Base-by-base conservation (phyloP, 352 stramenopile species). In the Phytopythium delawarense region DNA sequence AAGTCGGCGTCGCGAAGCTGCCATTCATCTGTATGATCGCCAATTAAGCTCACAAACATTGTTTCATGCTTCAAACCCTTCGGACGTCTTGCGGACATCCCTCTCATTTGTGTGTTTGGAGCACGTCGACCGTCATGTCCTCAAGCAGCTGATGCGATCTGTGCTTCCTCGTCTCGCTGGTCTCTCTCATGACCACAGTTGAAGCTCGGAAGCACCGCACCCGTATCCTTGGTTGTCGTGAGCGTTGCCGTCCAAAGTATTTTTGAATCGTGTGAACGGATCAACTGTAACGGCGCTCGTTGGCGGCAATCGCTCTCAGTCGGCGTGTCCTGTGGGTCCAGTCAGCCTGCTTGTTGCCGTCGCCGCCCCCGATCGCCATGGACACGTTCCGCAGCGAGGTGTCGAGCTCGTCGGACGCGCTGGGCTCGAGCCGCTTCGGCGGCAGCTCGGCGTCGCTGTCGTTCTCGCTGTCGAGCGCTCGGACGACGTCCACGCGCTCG, bases 381-480 rank as follows among this genome's bases (percentile, higher is more conserved):
- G 69, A 87, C 65, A 74, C 70, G 1, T 74, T 82, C 48, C 77
- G 77, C 44, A 76, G 70, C 37, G 70, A 76, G 25, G 63, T 69
- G 52, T 76, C 70, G 44, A 55, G 64, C 25, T 58, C 62, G 12
- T 73, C 62, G 45, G 70, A 76, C 40, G 63, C 57, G 35, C 61
- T 62, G 13, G 57, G 46, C 13, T 69, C 44, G 7, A 69, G 70
- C 58, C 70, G 78, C 39, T 69, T 70, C 25, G 62, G 65, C 4
- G 39, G 56, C 56, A 71, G 63, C 55, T 58, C 54, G 11, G 65
- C 66, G 35, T 80, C 74, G 9, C 57, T 82, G 2, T 86, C 76
- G 13, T 81, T 82, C n/a, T 75, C 75, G 0, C 59, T 71, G 2
- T 69, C 73, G 8, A 72, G 67, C 37, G 82, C 70, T 0, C 74